Percentiles rank a stretch among this genome's conserved stretches.
These are phyloP conservation scores for Sporobolomyces roseus DNA, from an alignment of 768 basidiomycete species.

Conservation along the genomic window DNA sequence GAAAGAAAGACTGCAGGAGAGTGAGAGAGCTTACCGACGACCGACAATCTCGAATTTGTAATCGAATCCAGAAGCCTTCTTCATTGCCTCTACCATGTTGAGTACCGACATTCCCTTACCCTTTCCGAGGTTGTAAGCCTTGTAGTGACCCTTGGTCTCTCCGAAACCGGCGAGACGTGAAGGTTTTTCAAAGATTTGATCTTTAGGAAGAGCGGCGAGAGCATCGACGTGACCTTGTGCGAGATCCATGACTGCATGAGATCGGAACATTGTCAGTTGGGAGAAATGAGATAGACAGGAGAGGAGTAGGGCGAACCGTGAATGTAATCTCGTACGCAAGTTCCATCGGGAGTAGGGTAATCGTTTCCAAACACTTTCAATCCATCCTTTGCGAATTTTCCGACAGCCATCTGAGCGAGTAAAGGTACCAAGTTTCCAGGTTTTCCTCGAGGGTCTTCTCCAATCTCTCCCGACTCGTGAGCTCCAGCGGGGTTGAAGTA, in stretches of 20 bases:
- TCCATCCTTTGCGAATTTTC: constrained; percentile 66
- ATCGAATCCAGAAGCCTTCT: constrained; percentile 77
- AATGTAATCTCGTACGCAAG: constrained; percentile 93
- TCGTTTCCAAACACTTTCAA: constrained; percentile 90
- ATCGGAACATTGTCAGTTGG: neutral
- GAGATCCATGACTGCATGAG: constrained; percentile 69
- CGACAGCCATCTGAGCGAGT: constrained; percentile 89
- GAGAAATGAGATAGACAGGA: neutral
- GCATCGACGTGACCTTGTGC: constrained; percentile 91
- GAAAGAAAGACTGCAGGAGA: too few species aligned
- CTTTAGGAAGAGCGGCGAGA: constrained; percentile 67
- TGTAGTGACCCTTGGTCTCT: constrained; percentile 58
- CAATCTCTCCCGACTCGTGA: constrained; percentile 88
- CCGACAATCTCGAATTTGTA: constrained; percentile 87
- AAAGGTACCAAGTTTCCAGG: constrained; percentile 92
- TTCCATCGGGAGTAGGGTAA: constrained; percentile 93
- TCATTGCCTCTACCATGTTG: constrained; percentile 92
- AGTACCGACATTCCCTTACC: constrained; percentile 88
- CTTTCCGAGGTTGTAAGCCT: constrained; percentile 95
- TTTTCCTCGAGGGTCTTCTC: constrained; percentile 92
- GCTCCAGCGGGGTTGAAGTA: constrained; percentile 99
- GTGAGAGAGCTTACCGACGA: constrained; percentile 66
- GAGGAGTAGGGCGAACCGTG: constrained; percentile 50
- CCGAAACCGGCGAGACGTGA: constrained; percentile 40
- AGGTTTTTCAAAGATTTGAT: constrained; percentile 50